Evolutionary conservation across 495 filamentous ascomycete species (phyloP), one percentile per base, ranked within the genome.

Genomic region (Trichoderma reesei): DNA sequence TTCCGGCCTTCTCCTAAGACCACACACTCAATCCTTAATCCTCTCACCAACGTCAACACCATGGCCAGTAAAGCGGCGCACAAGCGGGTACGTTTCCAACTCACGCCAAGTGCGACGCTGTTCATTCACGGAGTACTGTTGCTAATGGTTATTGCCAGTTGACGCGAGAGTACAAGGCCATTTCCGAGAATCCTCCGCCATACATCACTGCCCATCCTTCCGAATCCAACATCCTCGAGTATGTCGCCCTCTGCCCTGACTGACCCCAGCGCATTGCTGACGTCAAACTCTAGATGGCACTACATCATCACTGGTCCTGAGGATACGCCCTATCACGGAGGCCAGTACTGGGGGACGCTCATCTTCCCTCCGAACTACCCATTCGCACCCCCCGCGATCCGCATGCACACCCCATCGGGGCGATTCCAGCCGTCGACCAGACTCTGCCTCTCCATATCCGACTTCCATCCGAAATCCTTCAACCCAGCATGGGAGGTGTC

Each of bases 401-500:
- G 92, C 67, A 98, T 98, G 94, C 94, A 98, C 78, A 98, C 94
- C 0, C 94, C 94, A 44, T 92, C 88, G 34, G 94, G 93, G 67
- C 88, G 93, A 73, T 98, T 98, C 79, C 91, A 96, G 72, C 90
- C 92, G 10, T 91, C 87, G 2, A 91, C 90, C 10, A 87, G 95
- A 20, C 86, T 98, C 18, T 98, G 95, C 69, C 89, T 98, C 63
- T 91, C 88, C 72, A 98, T 98, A 69, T 90, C 86, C 66, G 94
- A 98, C 73, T 98, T 98, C 76, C 94, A 98, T 73, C 94, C 94
- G 0, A 92, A 92, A 69, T 92, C 89, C 44, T 98, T 98, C 82
- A 98, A 98, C 72, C 94, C 94, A 10, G 92, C 94, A n/a, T 98
- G 94, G 94, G 91, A 96, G 68, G 94, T 98, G 11, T 91, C 87